Percentiles rank a stretch among this genome's conserved stretches.
Conservation (phyloP, 345 rosid species). For the Odontarrhena argentea region DNA sequence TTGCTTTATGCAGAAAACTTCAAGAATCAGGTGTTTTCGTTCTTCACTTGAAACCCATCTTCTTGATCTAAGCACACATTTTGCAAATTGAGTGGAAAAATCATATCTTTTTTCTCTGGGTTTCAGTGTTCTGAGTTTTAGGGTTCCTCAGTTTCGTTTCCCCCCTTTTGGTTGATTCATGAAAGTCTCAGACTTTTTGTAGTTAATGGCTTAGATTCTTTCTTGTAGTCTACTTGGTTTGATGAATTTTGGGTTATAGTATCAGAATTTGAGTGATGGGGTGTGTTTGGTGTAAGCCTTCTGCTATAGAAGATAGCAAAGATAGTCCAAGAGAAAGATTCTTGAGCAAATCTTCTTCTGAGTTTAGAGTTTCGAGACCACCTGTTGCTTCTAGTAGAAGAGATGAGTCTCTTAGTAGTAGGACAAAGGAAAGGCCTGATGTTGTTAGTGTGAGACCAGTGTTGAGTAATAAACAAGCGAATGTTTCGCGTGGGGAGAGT, state of each 20-base stretch:
- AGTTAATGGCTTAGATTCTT: slow-evolving; percentile 1
- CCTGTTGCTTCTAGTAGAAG: slow-evolving; percentile 65
- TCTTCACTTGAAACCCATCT: slow-evolving; percentile 6
- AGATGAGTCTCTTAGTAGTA: slow-evolving; percentile 53
- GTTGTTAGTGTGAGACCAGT: slow-evolving; percentile 59
- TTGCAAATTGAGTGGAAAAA: slow-evolving; percentile 11
- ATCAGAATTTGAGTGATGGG: slow-evolving; percentile 62
- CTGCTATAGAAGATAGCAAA: slow-evolving; percentile 82
- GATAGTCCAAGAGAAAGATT: slow-evolving; percentile 77
- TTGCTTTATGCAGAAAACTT: slow-evolving; percentile 34
- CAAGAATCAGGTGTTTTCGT: slow-evolving; percentile 27
- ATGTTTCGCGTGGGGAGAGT: slow-evolving; percentile 66
- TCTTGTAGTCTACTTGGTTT: slow-evolving; percentile 22
- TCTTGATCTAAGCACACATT: slow-evolving; percentile 41
- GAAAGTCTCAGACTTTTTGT: slow-evolving; percentile 18
- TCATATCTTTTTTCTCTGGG: slow-evolving; percentile 17
- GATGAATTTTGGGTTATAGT: slow-evolving; percentile 37
- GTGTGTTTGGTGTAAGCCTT: slow-evolving; percentile 80
- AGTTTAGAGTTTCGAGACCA: slow-evolving; percentile 60
- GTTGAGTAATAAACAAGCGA: slow-evolving; percentile 69
- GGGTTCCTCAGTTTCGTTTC: slow-evolving; percentile 35
- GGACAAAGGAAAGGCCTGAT: slow-evolving; percentile 56
- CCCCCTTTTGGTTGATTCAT: slow-evolving; percentile 18
- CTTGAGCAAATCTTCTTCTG: slow-evolving; percentile 62
- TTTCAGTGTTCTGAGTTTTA: slow-evolving; percentile 29